Percentiles rank a stretch among this genome's conserved stretches.
Conservation (phyloP, 2,329 filamentous ascomycete genomes). For the Macrophomina phaseolina region DNA sequence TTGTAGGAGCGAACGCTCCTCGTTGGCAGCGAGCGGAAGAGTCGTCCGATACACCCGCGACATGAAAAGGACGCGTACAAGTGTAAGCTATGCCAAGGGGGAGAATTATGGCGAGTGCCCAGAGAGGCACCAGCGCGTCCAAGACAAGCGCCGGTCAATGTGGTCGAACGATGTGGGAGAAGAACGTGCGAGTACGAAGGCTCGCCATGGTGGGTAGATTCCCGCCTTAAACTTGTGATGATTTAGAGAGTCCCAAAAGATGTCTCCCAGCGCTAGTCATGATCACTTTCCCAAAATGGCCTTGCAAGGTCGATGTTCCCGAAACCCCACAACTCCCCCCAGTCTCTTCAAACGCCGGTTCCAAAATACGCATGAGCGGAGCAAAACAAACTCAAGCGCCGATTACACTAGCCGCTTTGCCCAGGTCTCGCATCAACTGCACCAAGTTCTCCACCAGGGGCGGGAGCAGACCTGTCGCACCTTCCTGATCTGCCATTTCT, state of each 20-base stretch:
- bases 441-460: conserved; percentile 72
- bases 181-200: not conserved
- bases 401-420: conserved; percentile 51
- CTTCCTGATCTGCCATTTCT: conserved; percentile 44
- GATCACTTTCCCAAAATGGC: not conserved
- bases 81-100: too few relatives aligned
- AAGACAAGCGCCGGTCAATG: too few relatives aligned
- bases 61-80: too few relatives aligned
- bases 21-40: too few relatives aligned
- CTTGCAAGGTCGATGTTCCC: not conserved
- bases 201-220: conserved; percentile 27
- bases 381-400: not conserved
- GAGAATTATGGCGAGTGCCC: too few relatives aligned
- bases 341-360: not conserved
- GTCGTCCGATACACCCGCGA: too few relatives aligned
- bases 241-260: not conserved
- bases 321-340: not conserved
- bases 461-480: conserved; percentile 48
- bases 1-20: too few relatives aligned
- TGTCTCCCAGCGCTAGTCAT: not conserved
- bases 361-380: not conserved
- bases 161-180: too few relatives aligned
- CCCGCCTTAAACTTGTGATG: not conserved
- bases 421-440: conserved; percentile 66
- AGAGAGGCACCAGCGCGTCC: too few relatives aligned